These are phyloP conservation scores for Cladophialophora immunda DNA, from an alignment of 2,329 filamentous ascomycete genomes.

Conservation along the genomic window DNA sequence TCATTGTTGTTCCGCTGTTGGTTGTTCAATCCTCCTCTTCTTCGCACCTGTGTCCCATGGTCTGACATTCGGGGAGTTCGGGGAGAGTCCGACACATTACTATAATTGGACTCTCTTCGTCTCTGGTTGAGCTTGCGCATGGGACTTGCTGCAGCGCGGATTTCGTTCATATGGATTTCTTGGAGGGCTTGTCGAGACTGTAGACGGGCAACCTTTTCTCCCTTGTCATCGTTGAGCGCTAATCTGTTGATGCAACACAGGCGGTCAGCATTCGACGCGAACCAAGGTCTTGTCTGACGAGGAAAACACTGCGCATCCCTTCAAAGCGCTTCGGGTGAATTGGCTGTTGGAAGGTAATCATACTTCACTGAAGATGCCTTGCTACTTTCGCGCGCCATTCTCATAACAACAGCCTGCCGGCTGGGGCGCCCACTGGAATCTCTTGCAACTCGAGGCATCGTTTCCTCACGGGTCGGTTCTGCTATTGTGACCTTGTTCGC, in stretches of 20 bases:
- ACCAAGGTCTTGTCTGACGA: background rate
- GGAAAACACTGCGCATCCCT: background rate
- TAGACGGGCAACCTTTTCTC: slow-evolving; percentile 87
- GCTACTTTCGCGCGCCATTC: slow-evolving; percentile 37
- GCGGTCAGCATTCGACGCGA: slow-evolving; percentile 6
- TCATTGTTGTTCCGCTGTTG: slow-evolving; percentile 26
- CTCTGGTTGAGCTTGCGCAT: slow-evolving; percentile 65
- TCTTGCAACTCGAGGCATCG: slow-evolving; percentile 37
- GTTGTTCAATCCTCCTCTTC: slow-evolving; percentile 25
- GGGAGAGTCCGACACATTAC: slow-evolving; percentile 65
- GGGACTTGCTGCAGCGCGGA: slow-evolving; percentile 82
- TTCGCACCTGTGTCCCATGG: slow-evolving; percentile 32
- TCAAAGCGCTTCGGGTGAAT: background rate
- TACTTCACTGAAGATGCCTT: slow-evolving; percentile 62
- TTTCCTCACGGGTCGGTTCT: background rate
- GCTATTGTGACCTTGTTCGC: background rate
- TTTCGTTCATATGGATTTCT: slow-evolving; percentile 89
- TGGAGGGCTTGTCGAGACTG: slow-evolving; percentile 88
- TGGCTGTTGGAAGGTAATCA: slow-evolving; percentile 31
- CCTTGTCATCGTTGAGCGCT: slow-evolving; percentile 92
- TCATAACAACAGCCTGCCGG: slow-evolving; percentile 35
- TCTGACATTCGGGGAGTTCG: slow-evolving; percentile 61
- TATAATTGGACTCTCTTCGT: slow-evolving; percentile 57
- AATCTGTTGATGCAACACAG: slow-evolving; percentile 66
- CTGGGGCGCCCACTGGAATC: slow-evolving; percentile 26